Evolutionary conservation across 2,329 filamentous ascomycete species (phyloP).

Genomic region (Penicillium sp.): DNA sequence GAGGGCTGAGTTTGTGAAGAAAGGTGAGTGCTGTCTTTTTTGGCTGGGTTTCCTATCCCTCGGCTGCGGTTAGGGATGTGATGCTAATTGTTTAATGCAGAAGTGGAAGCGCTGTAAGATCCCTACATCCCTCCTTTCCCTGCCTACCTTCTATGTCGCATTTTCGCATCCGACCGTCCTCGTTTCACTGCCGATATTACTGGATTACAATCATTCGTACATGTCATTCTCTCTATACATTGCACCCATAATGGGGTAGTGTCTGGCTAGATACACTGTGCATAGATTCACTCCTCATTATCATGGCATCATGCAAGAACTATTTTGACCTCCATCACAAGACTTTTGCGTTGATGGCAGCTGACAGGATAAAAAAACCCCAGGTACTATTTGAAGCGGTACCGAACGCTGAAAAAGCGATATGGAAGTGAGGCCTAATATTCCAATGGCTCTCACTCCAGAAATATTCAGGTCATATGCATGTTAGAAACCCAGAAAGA

Average conservation of each 20-base stretch:
- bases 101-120: constrained; percentile 85
- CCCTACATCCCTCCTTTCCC: neutral
- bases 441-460: constrained; percentile 11
- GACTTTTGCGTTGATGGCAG: constrained; percentile 7
- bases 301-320: constrained; percentile 22
- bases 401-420: constrained; percentile 77
- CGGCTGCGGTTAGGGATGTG: neutral
- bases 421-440: constrained; percentile 55
- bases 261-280: constrained; percentile 14
- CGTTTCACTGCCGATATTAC: neutral
- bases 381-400: constrained; percentile 90
- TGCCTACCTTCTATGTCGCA: neutral
- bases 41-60: neutral
- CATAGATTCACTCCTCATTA: constrained; percentile 19
- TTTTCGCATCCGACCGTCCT: neutral
- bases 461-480: constrained; percentile 22
- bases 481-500: constrained; percentile 22
- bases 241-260: constrained; percentile 19
- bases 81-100: constrained; percentile 46
- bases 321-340: constrained; percentile 9
- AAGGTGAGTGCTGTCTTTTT: constrained; percentile 56
- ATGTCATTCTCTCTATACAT: constrained; percentile 23
- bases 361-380: constrained; percentile 24
- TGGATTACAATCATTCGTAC: constrained; percentile 2
- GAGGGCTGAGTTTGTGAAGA: constrained; percentile 83